Base-by-base conservation (phyloP, 164 flowering plant species). In the Vitis amurensis region DNA sequence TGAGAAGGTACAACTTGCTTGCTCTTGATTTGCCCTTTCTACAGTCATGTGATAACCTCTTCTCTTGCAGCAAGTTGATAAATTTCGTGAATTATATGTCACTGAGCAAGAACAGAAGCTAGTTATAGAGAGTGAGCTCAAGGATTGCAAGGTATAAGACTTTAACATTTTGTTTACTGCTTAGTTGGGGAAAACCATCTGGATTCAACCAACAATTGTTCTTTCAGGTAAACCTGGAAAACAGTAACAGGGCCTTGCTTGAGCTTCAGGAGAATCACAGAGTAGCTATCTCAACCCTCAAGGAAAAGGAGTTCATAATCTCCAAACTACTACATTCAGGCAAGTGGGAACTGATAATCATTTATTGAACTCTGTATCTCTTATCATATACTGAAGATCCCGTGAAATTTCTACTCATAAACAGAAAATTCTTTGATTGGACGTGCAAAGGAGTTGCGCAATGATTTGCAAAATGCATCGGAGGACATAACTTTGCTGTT, bases 281-380 rank as follows among this genome's bases (percentile, higher is more conserved):
- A 59, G 56, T 49, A 49, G 82, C 85, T 61, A 65, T 81, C 50
- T 71, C 79, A 27, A 78, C 68, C 49, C 44, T 93, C 68, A 87
- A 84, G 70, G 90, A 92, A 74, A 90, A 88, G 77, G 97, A 94
- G 74, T 63, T 64, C 48, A 68, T 81, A 57, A 90, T 94, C 76
- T 81, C 94, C 58, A 92, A 82, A 50, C 76, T 92, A 65, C 73
- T 77, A 11, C 61, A 71, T 67, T 89, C 96, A 66, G 97, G 97
- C 88, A 63, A 70, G 17, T 31, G 17, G 64, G 44, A 37, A 37
- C 44, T 37, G 44, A 55, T 3, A 50, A 29, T 62, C 13, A 16
- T 57, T 14, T 27, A 15, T 8, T 5, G 52, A 8, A 16, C 47
- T 14, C 9, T 15, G 23, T 14, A 8, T 8, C 9, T 57, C 53